A percentile compares a stretch with the other conserved stretches of the same genome.
Evolutionary conservation across 108 stramenopile genomes (phyloP).

Genomic region (Nannochloropsis gaditana): DNA sequence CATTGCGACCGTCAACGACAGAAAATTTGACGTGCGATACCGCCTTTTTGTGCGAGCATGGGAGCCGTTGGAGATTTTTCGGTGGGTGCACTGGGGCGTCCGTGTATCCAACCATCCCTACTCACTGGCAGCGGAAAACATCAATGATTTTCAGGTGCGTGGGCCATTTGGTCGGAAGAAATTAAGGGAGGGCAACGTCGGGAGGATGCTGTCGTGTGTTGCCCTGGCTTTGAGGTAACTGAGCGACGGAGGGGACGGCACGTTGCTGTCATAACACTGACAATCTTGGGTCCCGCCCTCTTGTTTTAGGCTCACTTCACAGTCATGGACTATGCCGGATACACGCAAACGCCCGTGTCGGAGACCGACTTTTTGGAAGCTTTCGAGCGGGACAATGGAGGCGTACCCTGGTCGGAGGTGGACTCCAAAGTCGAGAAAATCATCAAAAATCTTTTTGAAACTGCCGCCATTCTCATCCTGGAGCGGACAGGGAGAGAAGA

Average conservation of each 20-base stretch:
- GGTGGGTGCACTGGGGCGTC: not conserved
- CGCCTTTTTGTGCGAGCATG: not conserved
- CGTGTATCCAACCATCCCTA: not conserved
- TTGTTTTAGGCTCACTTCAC: not conserved
- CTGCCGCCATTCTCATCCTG: not conserved
- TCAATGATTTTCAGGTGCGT: slow-evolving; percentile 9
- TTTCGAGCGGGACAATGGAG: slow-evolving; percentile 1
- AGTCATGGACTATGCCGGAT: slow-evolving; percentile 7
- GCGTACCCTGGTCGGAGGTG: not conserved
- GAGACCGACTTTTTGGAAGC: not conserved
- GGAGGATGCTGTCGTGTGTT: no score
- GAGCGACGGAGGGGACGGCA: no score
- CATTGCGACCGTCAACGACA: not conserved
- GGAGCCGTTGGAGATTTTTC: not conserved
- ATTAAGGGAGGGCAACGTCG: not conserved
- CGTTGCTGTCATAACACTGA: no score
- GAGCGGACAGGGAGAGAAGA: not conserved
- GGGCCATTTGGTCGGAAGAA: not conserved
- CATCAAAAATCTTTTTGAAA: not conserved
- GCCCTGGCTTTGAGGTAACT: no score
- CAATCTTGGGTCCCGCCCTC: no score
- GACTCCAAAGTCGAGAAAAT: not conserved
- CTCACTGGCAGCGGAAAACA: not conserved
- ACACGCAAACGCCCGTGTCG: not conserved
- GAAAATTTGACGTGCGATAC: not conserved